These are phyloP conservation scores for Zasmidium cellare DNA, from an alignment of 2,329 filamentous ascomycete species.

Conservation along the genomic window DNA sequence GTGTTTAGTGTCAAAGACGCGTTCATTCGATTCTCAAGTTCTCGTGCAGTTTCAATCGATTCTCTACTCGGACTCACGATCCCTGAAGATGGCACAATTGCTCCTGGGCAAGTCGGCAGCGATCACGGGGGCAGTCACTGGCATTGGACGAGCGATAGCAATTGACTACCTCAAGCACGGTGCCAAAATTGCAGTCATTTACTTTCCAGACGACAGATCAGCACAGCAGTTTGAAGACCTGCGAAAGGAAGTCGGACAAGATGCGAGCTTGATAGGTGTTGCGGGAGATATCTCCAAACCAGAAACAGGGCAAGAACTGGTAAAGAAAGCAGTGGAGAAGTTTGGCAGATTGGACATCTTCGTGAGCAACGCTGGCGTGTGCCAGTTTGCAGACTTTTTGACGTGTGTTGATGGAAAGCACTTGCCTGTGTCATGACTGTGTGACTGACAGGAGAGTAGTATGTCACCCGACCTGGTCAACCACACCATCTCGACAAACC, in stretches of 20 bases:
- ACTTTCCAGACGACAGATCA: conserved; percentile 62
- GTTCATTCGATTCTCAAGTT: not conserved
- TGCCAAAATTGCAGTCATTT: conserved; percentile 77
- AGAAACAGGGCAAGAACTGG: conserved; percentile 67
- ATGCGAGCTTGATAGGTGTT: conserved; percentile 60
- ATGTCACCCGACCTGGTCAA: conserved; percentile 70
- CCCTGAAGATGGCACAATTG: conserved; percentile 41
- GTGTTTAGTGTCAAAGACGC: conserved; percentile 7
- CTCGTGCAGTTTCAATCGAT: not conserved
- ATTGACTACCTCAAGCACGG: conserved; percentile 77
- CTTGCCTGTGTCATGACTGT: not conserved
- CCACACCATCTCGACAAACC: conserved; percentile 74
- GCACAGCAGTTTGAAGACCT: conserved; percentile 51
- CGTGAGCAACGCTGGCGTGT: conserved; percentile 86
- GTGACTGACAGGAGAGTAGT: conserved; percentile 37
- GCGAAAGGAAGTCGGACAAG: conserved; percentile 37
- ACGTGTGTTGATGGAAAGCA: conserved; percentile 46
- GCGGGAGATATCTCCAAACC: conserved; percentile 76
- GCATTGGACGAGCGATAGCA: conserved; percentile 82
- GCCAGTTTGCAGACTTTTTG: conserved; percentile 84
- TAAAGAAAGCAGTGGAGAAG: conserved; percentile 62
- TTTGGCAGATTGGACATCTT: conserved; percentile 65
- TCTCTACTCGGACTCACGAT: too few species aligned
- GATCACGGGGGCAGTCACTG: conserved; percentile 83
- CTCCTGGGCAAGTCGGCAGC: conserved; percentile 76